phyloP scores from a whole-genome alignment of 2,329 filamentous ascomycete species.

The Eutypa lata region DNA sequence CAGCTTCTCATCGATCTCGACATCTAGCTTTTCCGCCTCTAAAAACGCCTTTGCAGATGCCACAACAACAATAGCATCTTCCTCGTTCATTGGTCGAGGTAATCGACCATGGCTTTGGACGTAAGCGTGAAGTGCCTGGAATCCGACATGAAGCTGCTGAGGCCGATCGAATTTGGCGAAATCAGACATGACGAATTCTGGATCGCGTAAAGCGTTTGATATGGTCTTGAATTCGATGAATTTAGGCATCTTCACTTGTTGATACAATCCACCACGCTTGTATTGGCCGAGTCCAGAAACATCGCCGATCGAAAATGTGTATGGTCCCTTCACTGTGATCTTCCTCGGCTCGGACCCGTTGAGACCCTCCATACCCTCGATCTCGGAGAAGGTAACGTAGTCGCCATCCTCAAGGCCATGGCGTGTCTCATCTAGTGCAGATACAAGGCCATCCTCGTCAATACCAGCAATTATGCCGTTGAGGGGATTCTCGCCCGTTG shows the following conservation, averaged over 20 bases:
- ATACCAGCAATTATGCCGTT: constrained; percentile 89
- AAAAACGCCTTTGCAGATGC: constrained; percentile 73
- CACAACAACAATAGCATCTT: constrained; percentile 76
- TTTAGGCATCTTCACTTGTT: constrained; percentile 98
- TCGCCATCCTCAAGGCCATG: constrained; percentile 96
- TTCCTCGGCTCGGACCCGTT: constrained; percentile 84
- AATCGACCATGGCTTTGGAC: constrained; percentile 70
- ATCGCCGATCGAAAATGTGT: constrained; percentile 95
- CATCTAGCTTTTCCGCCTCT: constrained; percentile 69
- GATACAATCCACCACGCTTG: constrained; percentile 81
- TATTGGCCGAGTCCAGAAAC: constrained; percentile 86
- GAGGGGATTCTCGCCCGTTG: constrained; percentile 83
- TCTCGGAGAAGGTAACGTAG: constrained; percentile 89
- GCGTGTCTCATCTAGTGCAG: constrained; percentile 87
- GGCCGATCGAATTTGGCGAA: constrained; percentile 98
- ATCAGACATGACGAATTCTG: constrained; percentile 87
- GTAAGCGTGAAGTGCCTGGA: constrained; percentile 90
- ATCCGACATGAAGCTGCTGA: constrained; percentile 83
- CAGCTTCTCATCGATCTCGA: constrained; percentile 88
- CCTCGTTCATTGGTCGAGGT: constrained; percentile 79
- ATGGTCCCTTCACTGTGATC: constrained; percentile 90
- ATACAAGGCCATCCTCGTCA: constrained; percentile 85
- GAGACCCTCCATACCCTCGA: constrained; percentile 86
- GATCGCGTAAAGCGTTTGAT: constrained; percentile 74
- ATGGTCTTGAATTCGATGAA: constrained; percentile 84